Evolutionary conservation across 495 filamentous ascomycete species (phyloP).

Genomic region (Chaetomium fimeti): DNA sequence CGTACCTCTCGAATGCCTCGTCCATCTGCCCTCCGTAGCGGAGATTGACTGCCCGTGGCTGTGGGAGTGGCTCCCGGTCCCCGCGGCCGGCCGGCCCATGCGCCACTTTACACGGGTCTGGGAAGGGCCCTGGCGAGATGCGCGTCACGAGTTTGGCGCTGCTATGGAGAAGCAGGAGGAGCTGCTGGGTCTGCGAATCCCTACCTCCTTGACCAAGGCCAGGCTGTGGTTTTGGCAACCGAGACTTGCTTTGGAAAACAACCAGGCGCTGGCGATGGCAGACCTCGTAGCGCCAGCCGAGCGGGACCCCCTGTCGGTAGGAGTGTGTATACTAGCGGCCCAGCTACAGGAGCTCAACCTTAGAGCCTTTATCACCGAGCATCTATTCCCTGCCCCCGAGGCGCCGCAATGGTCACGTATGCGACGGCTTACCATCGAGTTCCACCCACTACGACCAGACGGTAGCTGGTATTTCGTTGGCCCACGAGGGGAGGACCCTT

Average conservation of each 20-base stretch:
- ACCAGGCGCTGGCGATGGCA: conserved; percentile 29
- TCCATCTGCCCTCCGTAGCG: conserved; percentile 24
- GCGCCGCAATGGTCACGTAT: conserved; percentile 16
- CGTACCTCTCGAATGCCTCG: conserved; percentile 23
- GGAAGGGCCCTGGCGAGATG: conserved; percentile 34
- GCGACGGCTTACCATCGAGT: conserved; percentile 9
- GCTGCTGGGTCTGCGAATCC: conserved; percentile 10
- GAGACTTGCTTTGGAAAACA: conserved; percentile 17
- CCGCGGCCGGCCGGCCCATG: conserved; percentile 21
- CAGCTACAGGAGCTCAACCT: conserved; percentile 28
- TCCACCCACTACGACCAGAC: conserved; percentile 12
- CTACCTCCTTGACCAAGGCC: conserved; percentile 23
- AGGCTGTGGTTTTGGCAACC: conserved; percentile 32
- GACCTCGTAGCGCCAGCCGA: conserved; percentile 26
- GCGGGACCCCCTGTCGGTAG: conserved; percentile 32
- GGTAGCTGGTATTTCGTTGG: conserved; percentile 15
- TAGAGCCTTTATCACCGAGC: conserved; percentile 5
- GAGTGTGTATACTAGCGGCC: conserved; percentile 25
- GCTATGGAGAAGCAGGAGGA: conserved; percentile 16
- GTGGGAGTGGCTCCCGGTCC: conserved; percentile 29
- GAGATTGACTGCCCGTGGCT: conserved; percentile 31
- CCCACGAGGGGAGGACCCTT: conserved; percentile 12
- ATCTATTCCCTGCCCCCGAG: conserved; percentile 8
- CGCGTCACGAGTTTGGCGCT: conserved; percentile 30
- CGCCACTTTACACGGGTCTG: conserved; percentile 28